Conservation (phyloP, 768 basidiomycete genomes). For the Podaxis carcinomalis region DNA sequence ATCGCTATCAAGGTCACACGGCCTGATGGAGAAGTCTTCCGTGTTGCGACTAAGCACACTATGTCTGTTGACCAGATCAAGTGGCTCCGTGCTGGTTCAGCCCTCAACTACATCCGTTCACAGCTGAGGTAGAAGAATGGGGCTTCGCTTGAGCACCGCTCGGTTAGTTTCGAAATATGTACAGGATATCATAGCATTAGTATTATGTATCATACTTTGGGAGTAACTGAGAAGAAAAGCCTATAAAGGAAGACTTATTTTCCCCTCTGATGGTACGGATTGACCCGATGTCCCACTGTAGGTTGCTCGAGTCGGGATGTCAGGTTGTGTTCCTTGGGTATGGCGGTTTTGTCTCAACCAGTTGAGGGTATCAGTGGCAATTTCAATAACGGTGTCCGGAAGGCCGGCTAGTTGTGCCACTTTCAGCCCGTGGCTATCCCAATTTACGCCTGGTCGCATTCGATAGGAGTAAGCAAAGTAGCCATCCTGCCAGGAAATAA, state of each 20-base stretch:
- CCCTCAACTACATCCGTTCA: constrained; percentile 84
- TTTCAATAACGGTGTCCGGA: constrained; percentile 54
- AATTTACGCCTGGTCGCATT: constrained; percentile 79
- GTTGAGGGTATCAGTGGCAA: constrained; percentile 54
- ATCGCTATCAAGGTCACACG: constrained; percentile 67
- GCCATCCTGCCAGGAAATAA: constrained; percentile 45
- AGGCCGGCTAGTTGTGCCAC: constrained; percentile 87
- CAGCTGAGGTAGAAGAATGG: neutral
- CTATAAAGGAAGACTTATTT: neutral
- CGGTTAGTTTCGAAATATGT: neutral
- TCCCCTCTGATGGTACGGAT: neutral
- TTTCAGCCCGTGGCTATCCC: constrained; percentile 87
- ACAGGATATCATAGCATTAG: constrained; percentile 2
- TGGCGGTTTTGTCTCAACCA: constrained; percentile 24
- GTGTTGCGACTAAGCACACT: constrained; percentile 78
- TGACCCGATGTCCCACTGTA: neutral
- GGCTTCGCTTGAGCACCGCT: neutral
- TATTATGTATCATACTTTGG: neutral
- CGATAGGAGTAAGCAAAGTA: constrained; percentile 84
- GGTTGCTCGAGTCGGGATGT: neutral
- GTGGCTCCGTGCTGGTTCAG: constrained; percentile 87
- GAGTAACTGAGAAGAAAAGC: neutral
- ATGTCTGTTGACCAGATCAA: constrained; percentile 87
- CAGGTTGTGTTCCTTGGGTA: neutral
- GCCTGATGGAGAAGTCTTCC: constrained; percentile 54